A percentile compares a stretch with the other conserved stretches of the same genome.
phyloP scores from a whole-genome alignment of 2,329 filamentous ascomycete species.

The Diatrype stigma region DNA sequence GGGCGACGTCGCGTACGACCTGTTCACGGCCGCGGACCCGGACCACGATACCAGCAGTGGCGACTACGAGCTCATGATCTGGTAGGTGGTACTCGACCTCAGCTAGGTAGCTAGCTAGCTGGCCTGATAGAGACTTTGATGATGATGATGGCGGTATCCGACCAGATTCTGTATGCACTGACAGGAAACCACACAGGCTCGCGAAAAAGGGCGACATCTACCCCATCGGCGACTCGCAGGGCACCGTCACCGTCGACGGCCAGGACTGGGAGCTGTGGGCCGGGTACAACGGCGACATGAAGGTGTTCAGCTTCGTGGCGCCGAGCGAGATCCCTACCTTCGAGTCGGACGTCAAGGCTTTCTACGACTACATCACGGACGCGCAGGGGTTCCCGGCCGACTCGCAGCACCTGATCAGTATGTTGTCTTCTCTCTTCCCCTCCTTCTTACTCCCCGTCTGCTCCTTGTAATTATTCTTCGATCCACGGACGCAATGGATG shows the following conservation, averaged over 20 bases:
- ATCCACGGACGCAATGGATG: too few relatives aligned
- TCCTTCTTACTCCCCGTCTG: neutral
- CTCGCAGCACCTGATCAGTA: conserved; percentile 22
- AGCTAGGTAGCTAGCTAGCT: neutral
- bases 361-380: conserved; percentile 46
- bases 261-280: conserved; percentile 49
- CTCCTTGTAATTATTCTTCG: too few relatives aligned
- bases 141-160: neutral
- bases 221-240: conserved; percentile 45
- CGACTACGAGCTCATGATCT: conserved; percentile 62
- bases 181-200: conserved; percentile 37
- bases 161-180: conserved; percentile 4
- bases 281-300: conserved; percentile 35
- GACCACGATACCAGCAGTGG: conserved; percentile 31
- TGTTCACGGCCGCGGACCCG: conserved; percentile 48
- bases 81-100: conserved; percentile 20
- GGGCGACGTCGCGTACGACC: conserved; percentile 58
- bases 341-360: conserved; percentile 48
- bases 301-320: conserved; percentile 46
- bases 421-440: neutral
- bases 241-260: conserved; percentile 46
- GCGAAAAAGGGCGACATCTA: conserved; percentile 56
- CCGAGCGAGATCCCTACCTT: conserved; percentile 41
- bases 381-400: conserved; percentile 36
- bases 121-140: conserved; percentile 22